Percentiles rank a stretch among this genome's conserved stretches.
Conservation (phyloP, 2,329 filamentous ascomycete species). For the Colletotrichum kahawae region DNA sequence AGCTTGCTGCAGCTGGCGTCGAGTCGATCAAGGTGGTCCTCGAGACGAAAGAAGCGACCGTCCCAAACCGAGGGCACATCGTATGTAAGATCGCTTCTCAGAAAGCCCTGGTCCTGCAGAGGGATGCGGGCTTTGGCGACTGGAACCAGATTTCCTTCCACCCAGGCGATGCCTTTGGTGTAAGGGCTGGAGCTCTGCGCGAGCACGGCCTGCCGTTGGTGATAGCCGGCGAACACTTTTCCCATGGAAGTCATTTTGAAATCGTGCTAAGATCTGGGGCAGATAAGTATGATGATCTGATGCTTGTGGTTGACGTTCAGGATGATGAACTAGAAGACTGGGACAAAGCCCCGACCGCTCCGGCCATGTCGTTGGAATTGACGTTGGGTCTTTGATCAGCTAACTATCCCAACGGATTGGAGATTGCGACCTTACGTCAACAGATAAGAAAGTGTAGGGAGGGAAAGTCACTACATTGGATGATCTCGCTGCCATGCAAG, state of each 20-base stretch:
- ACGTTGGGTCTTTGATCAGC: background rate
- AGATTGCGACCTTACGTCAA: background rate
- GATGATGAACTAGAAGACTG: background rate
- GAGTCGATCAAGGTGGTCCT: conserved; percentile 51
- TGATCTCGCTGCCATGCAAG: background rate
- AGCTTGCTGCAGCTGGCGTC: conserved; percentile 50
- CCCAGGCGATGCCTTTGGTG: conserved; percentile 51
- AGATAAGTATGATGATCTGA: background rate
- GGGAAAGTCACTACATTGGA: background rate
- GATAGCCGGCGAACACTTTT: conserved; percentile 31
- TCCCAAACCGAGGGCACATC: conserved; percentile 58
- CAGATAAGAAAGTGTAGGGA: background rate
- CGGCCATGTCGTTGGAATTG: background rate
- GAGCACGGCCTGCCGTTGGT: background rate
- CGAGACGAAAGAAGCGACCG: conserved; percentile 55
- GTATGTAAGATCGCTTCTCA: conserved; percentile 57
- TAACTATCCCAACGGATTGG: background rate
- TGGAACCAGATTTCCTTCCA: conserved; percentile 46
- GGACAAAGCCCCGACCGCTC: background rate
- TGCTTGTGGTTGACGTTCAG: background rate
- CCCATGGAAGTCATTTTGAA: conserved; percentile 47
- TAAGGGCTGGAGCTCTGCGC: conserved; percentile 34
- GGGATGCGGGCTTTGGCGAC: conserved; percentile 53
- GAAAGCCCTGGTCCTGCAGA: conserved; percentile 55
- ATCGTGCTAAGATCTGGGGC: background rate